Base-by-base conservation (phyloP, 2,329 filamentous ascomycete species). In the Colletotrichum musae region DNA sequence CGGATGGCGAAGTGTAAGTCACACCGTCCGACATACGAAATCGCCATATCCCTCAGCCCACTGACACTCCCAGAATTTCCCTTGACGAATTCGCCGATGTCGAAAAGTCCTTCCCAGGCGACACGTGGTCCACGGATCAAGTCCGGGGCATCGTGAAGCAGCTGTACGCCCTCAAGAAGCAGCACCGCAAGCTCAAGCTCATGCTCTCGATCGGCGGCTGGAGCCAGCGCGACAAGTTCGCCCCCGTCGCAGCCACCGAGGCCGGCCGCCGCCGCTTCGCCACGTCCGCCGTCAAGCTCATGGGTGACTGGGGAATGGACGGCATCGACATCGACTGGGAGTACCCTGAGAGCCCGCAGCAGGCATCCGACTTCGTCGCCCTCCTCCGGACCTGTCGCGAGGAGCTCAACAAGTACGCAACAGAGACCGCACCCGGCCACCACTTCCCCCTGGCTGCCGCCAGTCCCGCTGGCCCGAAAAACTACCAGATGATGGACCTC, bases 161-260 rank as follows among this genome's bases (percentile, higher is more conserved):
- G 77, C 83, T 97, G 1, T 93, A 87, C 77, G 80, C 93, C 1
- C 85, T 93, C 60, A 97, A 97, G 84, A 91, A 94, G 80, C 82
- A 86, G 73, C 89, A 97, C 77, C 89, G 93, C 21, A 89, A 93
- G 60, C 80, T 97, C 66, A 97, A 97, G 80, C 86, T 92, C 2
- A 82, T 96, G n/a, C 86, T 96, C 9, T 94, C 91, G 43, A 92
- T 97, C 69, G 94, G 94, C 48, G 94, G 94, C 16, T 96, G 91
- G 90, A 93, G 89, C 0, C 94, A 92, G 77, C 93, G 91, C 4
- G 80, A 87, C 61, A 92, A 93, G 73, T 94, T 95, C 76, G 84
- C 89, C 1, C 81, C 82, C 6, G 87, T 91, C 0, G 89, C 89
- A 0, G 89, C 88, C 18, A 91, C 91, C 0, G 83, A 86, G 0